These are phyloP conservation scores for Cladosporium sp. DNA, from an alignment of 2,329 filamentous ascomycete genomes.

Conservation along the genomic window DNA sequence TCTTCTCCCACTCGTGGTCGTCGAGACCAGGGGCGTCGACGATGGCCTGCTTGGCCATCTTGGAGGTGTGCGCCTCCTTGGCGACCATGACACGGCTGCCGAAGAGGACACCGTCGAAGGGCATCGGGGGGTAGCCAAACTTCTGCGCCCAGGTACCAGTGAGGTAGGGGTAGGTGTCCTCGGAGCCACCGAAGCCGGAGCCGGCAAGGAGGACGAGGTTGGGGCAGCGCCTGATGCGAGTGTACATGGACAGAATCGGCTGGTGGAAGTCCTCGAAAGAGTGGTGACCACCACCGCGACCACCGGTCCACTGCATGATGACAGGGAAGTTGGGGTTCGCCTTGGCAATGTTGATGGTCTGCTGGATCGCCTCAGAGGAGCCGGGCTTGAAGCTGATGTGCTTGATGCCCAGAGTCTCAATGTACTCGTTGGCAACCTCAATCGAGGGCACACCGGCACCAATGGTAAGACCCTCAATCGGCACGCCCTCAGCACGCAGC, in stretches of 20 bases:
- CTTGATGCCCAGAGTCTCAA: slow-evolving; percentile 84
- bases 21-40: slow-evolving; percentile 76
- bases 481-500: slow-evolving; percentile 76
- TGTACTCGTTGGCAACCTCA: slow-evolving; percentile 89
- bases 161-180: slow-evolving; percentile 88
- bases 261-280: slow-evolving; percentile 95
- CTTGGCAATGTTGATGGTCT: slow-evolving; percentile 86
- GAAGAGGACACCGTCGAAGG: slow-evolving; percentile 85
- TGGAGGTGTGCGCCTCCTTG: slow-evolving; percentile 84
- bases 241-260: slow-evolving; percentile 85
- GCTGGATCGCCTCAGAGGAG: slow-evolving; percentile 78
- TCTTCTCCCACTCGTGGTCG: slow-evolving; percentile 82
- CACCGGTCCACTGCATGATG: slow-evolving; percentile 90
- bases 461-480: slow-evolving; percentile 87
- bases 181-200: slow-evolving; percentile 82
- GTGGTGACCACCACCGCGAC: slow-evolving; percentile 88
- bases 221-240: slow-evolving; percentile 72
- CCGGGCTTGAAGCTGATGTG: slow-evolving; percentile 94
- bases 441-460: slow-evolving; percentile 91
- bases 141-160: slow-evolving; percentile 83
- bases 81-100: slow-evolving; percentile 93
- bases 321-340: slow-evolving; percentile 93
- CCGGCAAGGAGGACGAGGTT: slow-evolving; percentile 88
- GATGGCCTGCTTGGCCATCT: slow-evolving; percentile 82
- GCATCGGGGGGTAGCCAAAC: slow-evolving; percentile 86